phyloP scores from a whole-genome alignment of 2,329 filamentous ascomycete species.

The Aspergillaceae sp. region DNA sequence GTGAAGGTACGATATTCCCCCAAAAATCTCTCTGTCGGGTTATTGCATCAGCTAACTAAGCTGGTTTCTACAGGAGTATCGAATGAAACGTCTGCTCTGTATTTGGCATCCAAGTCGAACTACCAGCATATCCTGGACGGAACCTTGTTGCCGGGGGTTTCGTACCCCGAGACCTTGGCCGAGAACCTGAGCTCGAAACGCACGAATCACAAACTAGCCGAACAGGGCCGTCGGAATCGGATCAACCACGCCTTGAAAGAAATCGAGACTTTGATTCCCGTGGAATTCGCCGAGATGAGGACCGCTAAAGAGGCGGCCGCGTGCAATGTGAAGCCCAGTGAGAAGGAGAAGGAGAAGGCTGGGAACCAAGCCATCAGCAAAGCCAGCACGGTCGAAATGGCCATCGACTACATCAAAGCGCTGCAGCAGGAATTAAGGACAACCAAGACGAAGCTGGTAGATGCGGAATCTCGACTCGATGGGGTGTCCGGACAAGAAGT shows the following conservation, averaged over 20 bases:
- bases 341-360: conserved; percentile 43
- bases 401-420: conserved; percentile 88
- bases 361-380: conserved; percentile 67
- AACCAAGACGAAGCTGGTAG: conserved; percentile 54
- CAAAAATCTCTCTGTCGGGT: conserved; percentile 5
- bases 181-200: conserved; percentile 93
- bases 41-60: conserved; percentile 2
- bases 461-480: conserved; percentile 54
- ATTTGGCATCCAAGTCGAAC: conserved; percentile 90
- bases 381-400: conserved; percentile 93
- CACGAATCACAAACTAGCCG: conserved; percentile 94
- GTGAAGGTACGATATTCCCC: conserved; percentile 44
- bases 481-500: conserved; percentile 1
- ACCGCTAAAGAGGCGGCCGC: conserved; percentile 29
- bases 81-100: conserved; percentile 56
- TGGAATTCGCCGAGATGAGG: conserved; percentile 37
- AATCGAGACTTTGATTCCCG: conserved; percentile 77
- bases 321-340: conserved; percentile 32
- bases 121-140: conserved; percentile 97
- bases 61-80: conserved; percentile 34
- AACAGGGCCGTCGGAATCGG: conserved; percentile 87
- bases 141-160: conserved; percentile 78
- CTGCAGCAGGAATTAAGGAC: conserved; percentile 65
- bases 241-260: conserved; percentile 91
- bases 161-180: conserved; percentile 82